These are phyloP conservation scores for Uronychia setigera DNA, from an alignment of 73 alveolate species.

Conservation along the genomic window DNA sequence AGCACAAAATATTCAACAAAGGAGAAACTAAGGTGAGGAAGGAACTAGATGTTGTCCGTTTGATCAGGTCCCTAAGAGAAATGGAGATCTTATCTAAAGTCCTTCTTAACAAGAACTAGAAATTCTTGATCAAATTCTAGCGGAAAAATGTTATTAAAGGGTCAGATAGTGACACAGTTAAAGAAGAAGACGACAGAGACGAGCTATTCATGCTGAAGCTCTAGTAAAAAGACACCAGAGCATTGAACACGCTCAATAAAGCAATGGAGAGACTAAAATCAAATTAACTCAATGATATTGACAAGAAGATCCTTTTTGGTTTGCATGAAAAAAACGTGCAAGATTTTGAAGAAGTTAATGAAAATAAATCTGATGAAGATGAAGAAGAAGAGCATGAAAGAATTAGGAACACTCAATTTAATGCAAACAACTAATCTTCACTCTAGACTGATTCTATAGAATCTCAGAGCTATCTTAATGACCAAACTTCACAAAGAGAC, in stretches of 20 bases:
- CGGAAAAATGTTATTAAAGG: conserved; percentile 24
- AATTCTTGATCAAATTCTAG: conserved; percentile 23
- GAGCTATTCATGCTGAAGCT: not conserved
- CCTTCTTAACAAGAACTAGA: conserved; percentile 4
- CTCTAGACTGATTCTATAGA: too few species aligned
- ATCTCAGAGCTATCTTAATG: too few species aligned
- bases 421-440: too few species aligned
- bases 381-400: too few species aligned
- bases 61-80: conserved; percentile 26
- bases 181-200: not conserved
- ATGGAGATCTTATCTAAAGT: conserved; percentile 18
- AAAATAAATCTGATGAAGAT: too few species aligned
- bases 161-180: not conserved
- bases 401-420: too few species aligned
- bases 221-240: not conserved
- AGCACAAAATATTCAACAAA: conserved; percentile 1
- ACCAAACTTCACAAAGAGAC: too few species aligned
- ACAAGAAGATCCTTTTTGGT: not conserved
- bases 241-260: not conserved
- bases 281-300: not conserved
- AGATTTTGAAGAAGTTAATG: not conserved
- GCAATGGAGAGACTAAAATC: not conserved
- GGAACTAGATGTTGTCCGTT: conserved; percentile 28
- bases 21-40: conserved; percentile 18
- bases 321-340: not conserved